These are phyloP conservation scores for Caryopteris hybrid DNA, from an alignment of 305 asterid species.

Conservation along the genomic window DNA sequence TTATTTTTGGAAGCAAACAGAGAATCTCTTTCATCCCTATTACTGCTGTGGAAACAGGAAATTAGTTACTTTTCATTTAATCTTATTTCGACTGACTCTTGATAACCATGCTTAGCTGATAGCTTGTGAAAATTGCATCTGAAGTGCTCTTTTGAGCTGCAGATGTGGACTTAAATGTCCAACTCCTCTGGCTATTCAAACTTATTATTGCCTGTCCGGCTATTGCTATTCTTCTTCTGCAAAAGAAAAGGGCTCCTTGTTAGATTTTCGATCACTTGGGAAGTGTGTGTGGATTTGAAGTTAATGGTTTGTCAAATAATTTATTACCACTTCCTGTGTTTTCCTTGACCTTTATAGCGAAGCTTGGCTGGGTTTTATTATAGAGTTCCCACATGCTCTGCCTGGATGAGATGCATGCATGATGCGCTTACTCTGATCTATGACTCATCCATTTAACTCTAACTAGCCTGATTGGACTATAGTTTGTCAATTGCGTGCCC, in stretches of 20 bases:
- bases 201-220: background rate
- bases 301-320: background rate
- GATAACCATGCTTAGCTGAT: background rate
- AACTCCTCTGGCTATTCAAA: background rate
- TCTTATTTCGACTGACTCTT: background rate
- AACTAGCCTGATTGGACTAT: background rate
- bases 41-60: constrained; percentile 7
- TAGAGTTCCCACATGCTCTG: constrained; percentile 9
- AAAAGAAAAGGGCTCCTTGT: background rate
- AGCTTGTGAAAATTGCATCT: background rate
- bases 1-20: background rate
- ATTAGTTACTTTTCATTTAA: constrained; percentile 8
- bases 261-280: background rate
- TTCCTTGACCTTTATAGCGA: background rate
- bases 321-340: background rate
- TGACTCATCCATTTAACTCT: background rate
- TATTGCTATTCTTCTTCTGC: background rate
- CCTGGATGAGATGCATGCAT: background rate
- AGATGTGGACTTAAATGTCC: background rate
- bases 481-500: no score
- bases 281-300: background rate
- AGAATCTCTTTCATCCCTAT: constrained; percentile 4
- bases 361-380: background rate
- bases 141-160: background rate
- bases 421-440: background rate